Evolutionary conservation across 805 yeast genomes (phyloP).

Genomic region (Wickerhamiella hasegawae): DNA sequence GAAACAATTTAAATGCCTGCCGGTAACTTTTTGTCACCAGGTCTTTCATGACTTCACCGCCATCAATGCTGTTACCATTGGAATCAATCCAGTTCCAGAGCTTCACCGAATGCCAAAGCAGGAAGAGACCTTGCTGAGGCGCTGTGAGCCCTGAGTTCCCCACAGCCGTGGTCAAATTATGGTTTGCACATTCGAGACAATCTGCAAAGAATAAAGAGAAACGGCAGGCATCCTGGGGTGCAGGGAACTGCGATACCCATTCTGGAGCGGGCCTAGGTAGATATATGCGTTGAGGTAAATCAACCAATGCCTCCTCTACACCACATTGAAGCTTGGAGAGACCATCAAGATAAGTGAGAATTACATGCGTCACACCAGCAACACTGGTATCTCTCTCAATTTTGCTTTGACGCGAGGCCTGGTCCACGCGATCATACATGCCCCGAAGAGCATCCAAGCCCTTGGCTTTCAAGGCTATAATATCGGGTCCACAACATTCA

Average conservation of each 20-base stretch:
- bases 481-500: slow-evolving; percentile 13
- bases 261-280: slow-evolving; percentile 42
- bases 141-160: slow-evolving; percentile 26
- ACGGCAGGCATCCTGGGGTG: slow-evolving; percentile 28
- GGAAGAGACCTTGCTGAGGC: slow-evolving; percentile 26
- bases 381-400: slow-evolving; percentile 57
- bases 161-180: slow-evolving; percentile 35
- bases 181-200: slow-evolving; percentile 55
- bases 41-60: slow-evolving; percentile 10
- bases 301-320: slow-evolving; percentile 32
- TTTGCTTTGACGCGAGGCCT: slow-evolving; percentile 26
- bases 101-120: slow-evolving; percentile 20
- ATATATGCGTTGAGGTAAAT: slow-evolving; percentile 50
- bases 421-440: slow-evolving; percentile 39
- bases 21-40: slow-evolving; percentile 44
- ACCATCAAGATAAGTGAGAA: slow-evolving; percentile 48
- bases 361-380: slow-evolving; percentile 55
- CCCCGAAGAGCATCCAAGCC: slow-evolving; percentile 26
- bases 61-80: slow-evolving; percentile 24
- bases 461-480: slow-evolving; percentile 9
- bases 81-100: slow-evolving; percentile 21
- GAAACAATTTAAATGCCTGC: slow-evolving; percentile 37
- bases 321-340: slow-evolving; percentile 47
- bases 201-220: slow-evolving; percentile 53
- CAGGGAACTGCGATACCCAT: slow-evolving; percentile 30